Conservation (phyloP, 2,329 filamentous ascomycete genomes). For the Colletotrichum chlorophyti region DNA sequence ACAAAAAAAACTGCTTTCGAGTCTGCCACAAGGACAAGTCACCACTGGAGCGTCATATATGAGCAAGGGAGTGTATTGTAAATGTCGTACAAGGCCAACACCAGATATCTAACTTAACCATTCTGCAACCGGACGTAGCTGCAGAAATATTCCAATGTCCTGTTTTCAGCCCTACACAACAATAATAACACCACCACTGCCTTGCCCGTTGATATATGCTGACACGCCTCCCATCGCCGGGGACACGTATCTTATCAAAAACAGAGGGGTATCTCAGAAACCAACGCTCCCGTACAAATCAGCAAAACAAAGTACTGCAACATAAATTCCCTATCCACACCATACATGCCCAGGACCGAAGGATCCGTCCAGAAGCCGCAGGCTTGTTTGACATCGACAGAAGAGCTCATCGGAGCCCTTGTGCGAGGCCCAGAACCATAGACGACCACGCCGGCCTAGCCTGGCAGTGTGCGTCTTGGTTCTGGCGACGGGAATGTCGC, state of each 20-base stretch:
- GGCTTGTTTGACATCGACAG: too few relatives aligned
- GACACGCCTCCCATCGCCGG: conserved; percentile 1
- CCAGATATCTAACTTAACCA: neutral
- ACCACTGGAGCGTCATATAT: neutral
- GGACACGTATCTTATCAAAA: conserved; percentile 18
- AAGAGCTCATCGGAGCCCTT: conserved; percentile 14
- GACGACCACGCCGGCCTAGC: neutral
- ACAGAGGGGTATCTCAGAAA: conserved; percentile 32
- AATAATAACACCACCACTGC: neutral
- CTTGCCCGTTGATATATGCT: conserved; percentile 23
- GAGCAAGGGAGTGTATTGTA: conserved; percentile 17
- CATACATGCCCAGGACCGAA: conserved; percentile 6
- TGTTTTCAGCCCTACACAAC: neutral
- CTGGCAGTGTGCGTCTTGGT: neutral
- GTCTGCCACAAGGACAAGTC: neutral
- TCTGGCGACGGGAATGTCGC: conserved; percentile 16
- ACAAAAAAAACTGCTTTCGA: too few relatives aligned
- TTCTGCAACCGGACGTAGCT: neutral
- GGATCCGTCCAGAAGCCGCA: conserved; percentile 1
- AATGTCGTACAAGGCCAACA: neutral
- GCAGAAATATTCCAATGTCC: neutral
- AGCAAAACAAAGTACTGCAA: conserved; percentile 10
- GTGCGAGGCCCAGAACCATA: conserved; percentile 8
- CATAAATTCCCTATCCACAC: neutral
- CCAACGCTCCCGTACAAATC: conserved; percentile 25